Evolutionary conservation across 1,139 yeast species (phyloP), one percentile per base, ranked within the genome.

Genomic region (Suhomyces taliae): DNA sequence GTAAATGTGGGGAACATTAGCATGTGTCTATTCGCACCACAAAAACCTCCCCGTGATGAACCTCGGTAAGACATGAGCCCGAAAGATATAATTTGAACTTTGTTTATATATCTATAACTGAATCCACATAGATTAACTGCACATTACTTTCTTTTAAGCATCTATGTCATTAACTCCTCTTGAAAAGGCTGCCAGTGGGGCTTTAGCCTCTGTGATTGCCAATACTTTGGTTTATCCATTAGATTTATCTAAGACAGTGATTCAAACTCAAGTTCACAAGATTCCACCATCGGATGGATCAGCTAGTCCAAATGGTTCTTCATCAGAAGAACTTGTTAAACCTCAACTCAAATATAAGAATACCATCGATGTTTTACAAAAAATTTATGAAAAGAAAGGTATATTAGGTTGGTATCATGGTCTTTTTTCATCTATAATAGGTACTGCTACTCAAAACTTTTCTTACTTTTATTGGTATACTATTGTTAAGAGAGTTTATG

Each of bases 391-490:
- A 49, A 65, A 65, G 51, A 79, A 83, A 57, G 96, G 96, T 0
- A 45, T 86, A n/a, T 59, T 70, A 36, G 95, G 95, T 8, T 77
- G 89, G 67, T 89, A 89, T 67, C 82, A 80, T 54, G 96, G 96
- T 1, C 66, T 89, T 42, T 70, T 82, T 6, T 84, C 93, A 1
- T 81, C 90, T 1, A 70, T 88, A 38, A 62, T 85, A 36, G 91
- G 93, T 3, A 80, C 85, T 6, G 93, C 93, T 2, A 82, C 88
- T 4, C 90, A 87, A 60, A 87, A 87, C 59, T 89, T 89, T 63
- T 84, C 90, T 34, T 89, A 89, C 67, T 90, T 89, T 65, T 89
- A 82, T 68, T 89, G 95, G 95, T 89, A 89, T 65, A 84, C 93
- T 5, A 70, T 87, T 40, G 84, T 88, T 27, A 80, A 89, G 53